Base-by-base conservation (phyloP, 148 eudicot genomes). In the Silene conica region DNA sequence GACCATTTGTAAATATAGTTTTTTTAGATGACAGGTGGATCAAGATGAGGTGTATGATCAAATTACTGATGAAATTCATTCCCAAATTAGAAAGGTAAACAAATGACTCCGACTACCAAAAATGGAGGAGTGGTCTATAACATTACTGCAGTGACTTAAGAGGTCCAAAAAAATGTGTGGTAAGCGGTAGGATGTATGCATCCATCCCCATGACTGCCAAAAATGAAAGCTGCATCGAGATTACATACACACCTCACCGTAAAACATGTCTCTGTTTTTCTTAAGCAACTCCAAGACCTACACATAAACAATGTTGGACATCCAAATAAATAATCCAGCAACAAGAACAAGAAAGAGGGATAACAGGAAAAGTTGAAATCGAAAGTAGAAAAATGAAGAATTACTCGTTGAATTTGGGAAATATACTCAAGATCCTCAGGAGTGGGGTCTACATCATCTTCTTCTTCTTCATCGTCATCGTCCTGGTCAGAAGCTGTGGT, bases 191-290 rank as follows among this genome's bases (percentile, higher is more conserved):
- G 34, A 31, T 31, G 3, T 31, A 31, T 31, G 34, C 34, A 31
- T 31, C 34, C 34, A 2, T 31, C 34, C 4, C 3, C 34, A 31
- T 31, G 34, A 31, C 34, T 31, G 34, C 34, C 34, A 31, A 1
- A 31, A 31, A 31, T 31, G 34, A 31, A 31, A 31, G 4, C 34
- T 31, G 5, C 34, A 31, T 31, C 34, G 3, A 31, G 3, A 31
- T 2, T 31, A 48, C 14, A 50, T 34, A n/a, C 1, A 11, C 81
- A 93, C 98, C 96, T 94, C 98, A 45, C 89, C 88, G 71, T 80
- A 94, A 15, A 86, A 72, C 98, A 94, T 94, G 82, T 94, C 97
- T 76, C 98, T 85, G 76, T 91, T 94, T 75, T 83, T 94, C 87
- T 23, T 89, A 25, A 94, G 91, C 68, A 89, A 87, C 86, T 91